phyloP scores from a whole-genome alignment of 1,139 yeast species.

The Meyerozyma smithsonii region DNA sequence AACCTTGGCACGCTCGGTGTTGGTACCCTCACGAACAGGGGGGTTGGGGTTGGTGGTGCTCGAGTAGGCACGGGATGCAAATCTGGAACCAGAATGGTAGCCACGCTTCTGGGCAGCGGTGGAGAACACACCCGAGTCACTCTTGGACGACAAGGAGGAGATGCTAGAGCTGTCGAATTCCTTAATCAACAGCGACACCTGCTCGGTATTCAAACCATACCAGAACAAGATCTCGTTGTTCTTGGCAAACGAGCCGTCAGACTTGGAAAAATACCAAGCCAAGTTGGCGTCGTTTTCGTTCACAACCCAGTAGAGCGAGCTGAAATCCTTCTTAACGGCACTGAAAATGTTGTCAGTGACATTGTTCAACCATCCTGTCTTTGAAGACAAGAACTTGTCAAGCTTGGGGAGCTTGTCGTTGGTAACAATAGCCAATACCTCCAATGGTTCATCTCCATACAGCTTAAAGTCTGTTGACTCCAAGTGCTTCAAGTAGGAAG shows the following conservation, averaged over 20 bases:
- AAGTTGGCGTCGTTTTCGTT: constrained; percentile 88
- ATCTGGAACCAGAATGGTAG: constrained; percentile 20
- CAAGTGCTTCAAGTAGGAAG: constrained; percentile 72
- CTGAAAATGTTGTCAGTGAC: constrained; percentile 93
- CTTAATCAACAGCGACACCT: constrained; percentile 61
- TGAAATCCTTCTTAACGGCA: constrained; percentile 71
- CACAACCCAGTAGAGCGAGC: constrained; percentile 79
- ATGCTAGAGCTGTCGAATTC: constrained; percentile 48
- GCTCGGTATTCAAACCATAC: constrained; percentile 77
- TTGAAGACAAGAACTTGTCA: constrained; percentile 83
- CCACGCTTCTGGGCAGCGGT: constrained; percentile 39
- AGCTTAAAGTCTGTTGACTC: constrained; percentile 65
- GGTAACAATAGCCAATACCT: constrained; percentile 82
- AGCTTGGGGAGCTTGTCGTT: constrained; percentile 57
- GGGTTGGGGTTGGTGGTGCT: constrained; percentile 68
- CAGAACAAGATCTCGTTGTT: constrained; percentile 90
- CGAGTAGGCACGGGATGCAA: constrained; percentile 10
- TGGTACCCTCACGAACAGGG: constrained; percentile 59
- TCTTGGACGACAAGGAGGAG: constrained; percentile 34
- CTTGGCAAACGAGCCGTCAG: constrained; percentile 90
- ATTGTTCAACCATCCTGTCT: constrained; percentile 95
- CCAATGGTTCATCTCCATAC: constrained; percentile 94
- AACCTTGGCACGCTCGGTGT: constrained; percentile 59
- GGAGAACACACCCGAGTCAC: constrained; percentile 39
- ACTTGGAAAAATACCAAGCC: constrained; percentile 86